Evolutionary conservation across 208 protist species (phyloP).

Genomic region (Porcisia deanei): DNA sequence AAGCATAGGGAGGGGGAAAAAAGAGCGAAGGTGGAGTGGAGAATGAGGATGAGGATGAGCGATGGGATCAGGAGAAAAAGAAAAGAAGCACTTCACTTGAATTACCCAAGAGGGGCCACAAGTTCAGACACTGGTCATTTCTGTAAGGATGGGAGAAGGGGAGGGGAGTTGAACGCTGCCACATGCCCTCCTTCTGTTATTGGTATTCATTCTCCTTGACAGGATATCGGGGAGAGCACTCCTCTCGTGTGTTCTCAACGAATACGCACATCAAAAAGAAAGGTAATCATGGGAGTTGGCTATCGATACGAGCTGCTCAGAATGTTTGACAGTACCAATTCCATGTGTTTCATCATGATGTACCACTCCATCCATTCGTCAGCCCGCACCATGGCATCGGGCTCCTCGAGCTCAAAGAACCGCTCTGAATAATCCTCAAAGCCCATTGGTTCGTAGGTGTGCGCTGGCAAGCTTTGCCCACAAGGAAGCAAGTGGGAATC

Average conservation of each 20-base stretch:
- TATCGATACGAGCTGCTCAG: not conserved
- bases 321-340: slow-evolving; percentile 23
- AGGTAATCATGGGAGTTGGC: not conserved
- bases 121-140: not conserved
- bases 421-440: slow-evolving; percentile 86
- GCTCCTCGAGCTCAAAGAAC: slow-evolving; percentile 72
- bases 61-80: not conserved
- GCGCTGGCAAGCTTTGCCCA: slow-evolving; percentile 38
- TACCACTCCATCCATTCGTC: slow-evolving; percentile 88
- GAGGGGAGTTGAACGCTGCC: not conserved
- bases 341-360: slow-evolving; percentile 38
- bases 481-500: slow-evolving; percentile 56
- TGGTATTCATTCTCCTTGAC: not conserved
- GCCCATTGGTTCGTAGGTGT: slow-evolving; percentile 53
- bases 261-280: slow-evolving; percentile 3
- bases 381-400: slow-evolving; percentile 48
- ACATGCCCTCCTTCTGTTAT: not conserved
- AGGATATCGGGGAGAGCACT: not conserved
- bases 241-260: not conserved
- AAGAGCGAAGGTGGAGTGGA: not conserved
- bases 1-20: not conserved
- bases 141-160: not conserved
- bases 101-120: not conserved
- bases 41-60: not conserved
- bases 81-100: not conserved